Evolutionary conservation across 495 filamentous ascomycete species (phyloP), one percentile per base, ranked within the genome.

Genomic region (Amorphotheca resinae): DNA sequence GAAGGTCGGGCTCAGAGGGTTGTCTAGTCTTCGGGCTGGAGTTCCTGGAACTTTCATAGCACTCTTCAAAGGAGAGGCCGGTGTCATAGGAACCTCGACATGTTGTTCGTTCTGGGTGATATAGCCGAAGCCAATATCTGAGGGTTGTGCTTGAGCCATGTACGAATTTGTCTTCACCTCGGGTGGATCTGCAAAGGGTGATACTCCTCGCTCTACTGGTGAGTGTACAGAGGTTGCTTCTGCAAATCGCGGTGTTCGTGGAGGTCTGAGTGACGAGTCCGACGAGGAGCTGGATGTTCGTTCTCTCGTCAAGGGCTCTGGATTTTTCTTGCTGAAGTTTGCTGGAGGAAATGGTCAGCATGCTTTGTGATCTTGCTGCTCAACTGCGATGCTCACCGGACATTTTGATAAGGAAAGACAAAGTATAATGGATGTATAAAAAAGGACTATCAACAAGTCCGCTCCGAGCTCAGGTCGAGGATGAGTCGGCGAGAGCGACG

Each of bases 41-140:
- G 85, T 85, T 2, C 86, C 85, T 12, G 87, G 87, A 5, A 82
- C 72, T 60, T 73, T 93, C 68, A 95, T 65, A 8, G 84, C 87
- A 57, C 84, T 88, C 69, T 86, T 89, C 42, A 93, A 63, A 12
- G 83, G 82, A 4, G 86, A 79, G 48, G 65, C 73, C 23, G 84
- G 86, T 20, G 80, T 81, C 62, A 64, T 68, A 16, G 64, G 76
- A 59, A 69, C 51, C 43, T 67, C 59, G 18, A 49, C 49, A 57
- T 77, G 67, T 62, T 72, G 59, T 44, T 71, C 63, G 39, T 68
- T 72, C 22, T 74, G 66, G 42, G 74, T 64, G 48, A 95, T 78
- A 63, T 94, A 95, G 61, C 87, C 87, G 61, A 95, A 95, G 44
- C 87, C 87, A 42, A 93, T 75, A 64, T 94, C 87, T 33, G 78